Conservation (phyloP, 2,329 filamentous ascomycete genomes). For the Knoxdaviesia capensis region DNA sequence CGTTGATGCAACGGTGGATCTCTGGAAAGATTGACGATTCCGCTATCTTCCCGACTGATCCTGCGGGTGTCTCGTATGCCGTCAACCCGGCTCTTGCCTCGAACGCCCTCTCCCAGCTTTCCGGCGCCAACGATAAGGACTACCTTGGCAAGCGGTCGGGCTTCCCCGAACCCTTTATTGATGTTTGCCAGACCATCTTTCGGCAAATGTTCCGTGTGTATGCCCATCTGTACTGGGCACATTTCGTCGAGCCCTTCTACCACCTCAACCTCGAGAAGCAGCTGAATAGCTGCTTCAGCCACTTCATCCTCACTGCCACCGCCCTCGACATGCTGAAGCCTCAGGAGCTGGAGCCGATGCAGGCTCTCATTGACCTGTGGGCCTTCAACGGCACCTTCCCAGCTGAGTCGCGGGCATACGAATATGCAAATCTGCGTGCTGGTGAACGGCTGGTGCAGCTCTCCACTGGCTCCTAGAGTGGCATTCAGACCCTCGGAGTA, state of each 20-base stretch:
- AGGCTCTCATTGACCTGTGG: constrained; percentile 83
- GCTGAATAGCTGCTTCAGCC: constrained; percentile 72
- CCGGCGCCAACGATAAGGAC: constrained; percentile 38
- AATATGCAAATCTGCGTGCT: constrained; percentile 40
- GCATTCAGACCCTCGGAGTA: background rate
- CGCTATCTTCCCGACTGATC: constrained; percentile 76
- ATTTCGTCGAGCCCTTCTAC: constrained; percentile 72
- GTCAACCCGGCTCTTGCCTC: constrained; percentile 38
- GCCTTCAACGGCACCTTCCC: constrained; percentile 76
- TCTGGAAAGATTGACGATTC: constrained; percentile 85
- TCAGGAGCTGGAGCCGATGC: constrained; percentile 88
- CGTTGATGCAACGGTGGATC: constrained; percentile 92
- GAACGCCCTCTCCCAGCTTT: constrained; percentile 40
- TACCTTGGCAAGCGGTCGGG: constrained; percentile 88
- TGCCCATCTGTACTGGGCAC: constrained; percentile 92
- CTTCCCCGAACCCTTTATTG: constrained; percentile 76
- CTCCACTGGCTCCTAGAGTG: constrained; percentile 5
- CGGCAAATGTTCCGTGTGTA: constrained; percentile 98
- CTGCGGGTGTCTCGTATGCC: constrained; percentile 45
- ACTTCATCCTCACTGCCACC: constrained; percentile 64
- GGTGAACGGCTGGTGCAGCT: constrained; percentile 38
- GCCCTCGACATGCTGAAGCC: constrained; percentile 70
- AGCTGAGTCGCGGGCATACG: constrained; percentile 47
- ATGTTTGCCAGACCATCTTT: constrained; percentile 84
- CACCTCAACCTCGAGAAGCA: constrained; percentile 65